Base-by-base conservation (phyloP, 1,284 basidiomycete genomes). In the Malassezia globosa region DNA sequence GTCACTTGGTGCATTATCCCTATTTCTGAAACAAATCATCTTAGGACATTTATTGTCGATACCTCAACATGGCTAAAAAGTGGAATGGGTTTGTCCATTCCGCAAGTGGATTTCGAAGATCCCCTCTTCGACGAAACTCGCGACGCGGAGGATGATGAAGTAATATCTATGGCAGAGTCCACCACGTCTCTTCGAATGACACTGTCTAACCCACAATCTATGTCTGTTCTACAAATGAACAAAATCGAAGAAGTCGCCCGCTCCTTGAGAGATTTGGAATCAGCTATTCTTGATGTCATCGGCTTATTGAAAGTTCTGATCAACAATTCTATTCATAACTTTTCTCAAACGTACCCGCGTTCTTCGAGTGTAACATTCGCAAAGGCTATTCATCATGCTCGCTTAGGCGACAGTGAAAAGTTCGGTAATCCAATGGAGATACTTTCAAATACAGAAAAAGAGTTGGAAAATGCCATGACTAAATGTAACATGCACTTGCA, bases 11-110 rank as follows among this genome's bases (percentile, higher is more conserved):
- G 55, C 1, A 48, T 59, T 5, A 45, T 69, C 6, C 55, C 60
- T 14, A 36, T 59, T 11, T 29, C n/a, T 3, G 43, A 56, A 5
- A 37, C 55, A 29, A 42, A 41, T 14, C 41, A 48, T 4, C 48
- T 61, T 1, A 42, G 59, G 6, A 34, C 46, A 6, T 37, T 53
- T 8, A 29, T 67, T 11, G 36, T 41, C 3, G 40, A 57, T 21
- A 47, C 60, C 18, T 47, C 53, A 2, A 55, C 51, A 1, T 67
- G 66, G 66, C 47, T 62, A 31, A 46, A 50, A 5, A 63, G 63
- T 38, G 61, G 61, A 5, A 51, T 62, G 42, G 61, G 61, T 10
- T 42, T 42, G 36, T 21, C 27, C 16, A 19, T 36, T 5, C 33
- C 42, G 1, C 33, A 24, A 24, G 31, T 34, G 11, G 41, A 34